These are phyloP conservation scores for Exophiala sideris DNA, from an alignment of 2,329 filamentous ascomycete species.

Conservation along the genomic window DNA sequence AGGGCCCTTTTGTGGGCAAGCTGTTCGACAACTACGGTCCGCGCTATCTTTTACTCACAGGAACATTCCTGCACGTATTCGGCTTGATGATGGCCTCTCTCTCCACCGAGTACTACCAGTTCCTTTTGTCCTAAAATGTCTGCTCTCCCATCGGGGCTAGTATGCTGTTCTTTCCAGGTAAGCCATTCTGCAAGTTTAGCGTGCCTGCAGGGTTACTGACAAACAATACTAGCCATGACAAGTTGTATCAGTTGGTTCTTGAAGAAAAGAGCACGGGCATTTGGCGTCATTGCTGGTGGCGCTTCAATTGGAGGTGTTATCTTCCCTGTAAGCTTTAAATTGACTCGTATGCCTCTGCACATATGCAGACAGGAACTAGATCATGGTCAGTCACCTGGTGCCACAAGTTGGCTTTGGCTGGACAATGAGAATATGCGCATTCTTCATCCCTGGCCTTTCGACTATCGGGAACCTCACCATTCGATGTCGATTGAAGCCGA, in stretches of 20 bases:
- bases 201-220: conserved; percentile 38
- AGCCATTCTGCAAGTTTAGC: conserved; percentile 38
- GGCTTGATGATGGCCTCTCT: conserved; percentile 26
- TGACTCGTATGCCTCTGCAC: no score
- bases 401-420: background rate
- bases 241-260: conserved; percentile 67
- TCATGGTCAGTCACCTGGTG: conserved; percentile 38
- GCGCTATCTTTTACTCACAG: conserved; percentile 25
- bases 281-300: conserved; percentile 64
- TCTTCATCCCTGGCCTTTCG: background rate
- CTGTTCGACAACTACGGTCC: conserved; percentile 33
- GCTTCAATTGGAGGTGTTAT: conserved; percentile 40
- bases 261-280: conserved; percentile 69
- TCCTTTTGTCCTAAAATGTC: conserved; percentile 30
- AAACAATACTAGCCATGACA: conserved; percentile 37
- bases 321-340: conserved; percentile 44
- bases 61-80: conserved; percentile 23
- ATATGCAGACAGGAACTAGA: no score
- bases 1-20: background rate
- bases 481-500: no score
- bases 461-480: background rate
- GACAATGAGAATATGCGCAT: background rate
- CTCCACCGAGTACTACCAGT: conserved; percentile 40
- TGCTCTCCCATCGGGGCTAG: background rate
- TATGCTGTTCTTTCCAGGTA: background rate